Base-by-base conservation (phyloP, 2,329 filamentous ascomycete genomes). In the Fusarium sp. region DNA sequence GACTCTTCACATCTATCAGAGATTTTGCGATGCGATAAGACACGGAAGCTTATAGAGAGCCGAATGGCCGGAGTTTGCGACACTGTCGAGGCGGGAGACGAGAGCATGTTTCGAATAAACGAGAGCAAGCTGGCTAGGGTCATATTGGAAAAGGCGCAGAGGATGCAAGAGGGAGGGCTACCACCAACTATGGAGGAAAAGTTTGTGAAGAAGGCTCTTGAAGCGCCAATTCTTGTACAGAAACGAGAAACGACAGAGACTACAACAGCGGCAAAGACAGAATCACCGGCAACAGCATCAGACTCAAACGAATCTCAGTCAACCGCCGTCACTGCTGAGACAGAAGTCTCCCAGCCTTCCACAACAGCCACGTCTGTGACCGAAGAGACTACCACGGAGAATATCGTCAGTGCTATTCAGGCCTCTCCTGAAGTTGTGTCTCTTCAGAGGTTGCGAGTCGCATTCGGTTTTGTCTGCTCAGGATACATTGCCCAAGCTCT, bases 161-260 rank as follows among this genome's bases (percentile, higher is more conserved):
- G 83, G 7, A 91, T 97, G 84, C 83, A 85, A n/a, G 79, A 81
- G 6, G 82, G 80, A 1, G 88, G 89, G 0, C 80, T 98, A 11
- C 94, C 96, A 3, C 80, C 83, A 8, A 97, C 91, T 72, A 86
- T 99, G 84, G 95, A 97, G 76, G 92, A 96, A 46, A 90, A 88
- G 41, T 97, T 97, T 72, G 88, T 99, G 10, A 87, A 85, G 52
- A 91, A 91, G 74, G 86, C 87, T 3, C 83, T 99, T 7, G 92
- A 96, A 71, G 86, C 89, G 6, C 95, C 96, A 0, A 83, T 97
- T 42, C 82, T 92, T 71, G 88, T 88, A 33, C 83, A 94, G 40
- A 90, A 85, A 73, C 84, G 88, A 45, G 85, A 89, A 57, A 69
- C 69, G 40, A 60, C 57, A 4, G 59, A 70, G n/a, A 55, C 58